Evolutionary conservation across 108 stramenopile genomes (phyloP), one percentile per base, ranked within the genome.

Genomic region (Pseudonitzschia multistriata): DNA sequence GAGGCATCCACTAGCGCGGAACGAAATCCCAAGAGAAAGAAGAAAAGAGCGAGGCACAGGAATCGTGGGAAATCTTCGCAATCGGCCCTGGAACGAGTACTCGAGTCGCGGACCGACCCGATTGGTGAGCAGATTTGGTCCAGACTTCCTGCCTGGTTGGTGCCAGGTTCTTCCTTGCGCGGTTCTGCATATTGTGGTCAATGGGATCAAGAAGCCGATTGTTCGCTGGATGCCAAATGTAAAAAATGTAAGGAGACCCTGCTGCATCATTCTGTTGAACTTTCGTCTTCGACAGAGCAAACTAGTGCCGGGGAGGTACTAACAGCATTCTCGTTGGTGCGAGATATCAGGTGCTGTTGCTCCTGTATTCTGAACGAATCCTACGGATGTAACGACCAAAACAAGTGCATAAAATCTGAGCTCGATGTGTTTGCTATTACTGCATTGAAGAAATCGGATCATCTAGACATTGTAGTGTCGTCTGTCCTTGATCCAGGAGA

Each of bases 261-360:
- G 14, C 17, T 57, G 24, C 17, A 57, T 57, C 56, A 57, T 57
- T 57, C 56, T 57, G 24, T 57, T 57, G 10, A 24, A 29, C 0
- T 57, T 53, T 25, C 6, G 19, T 27, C 52, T 29, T 57, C 56
- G 28, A 57, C 17, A 8, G 56, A 57, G 30, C 7, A 25, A 29
- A 30, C 7, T 57, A 33, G 56, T 30, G 25, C 25, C 11, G 30
- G 28, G 33, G 28, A 25, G 56, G 56, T 57, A 28, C 30, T 47
- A 62, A 45, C 59, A 57, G 30, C 42, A 57, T 71, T 71, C 49
- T 10, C 47, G 48, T 45, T 50, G 47, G 60, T 63, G 21, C 42
- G 71, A 49, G 59, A 71, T 62, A 71, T 71, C 30, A 37, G 71
- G 31, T 71, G 71, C 45, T 71, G 61, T 50, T 57, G 27, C 17